A percentile compares a stretch with the other conserved stretches of the same genome.
These are phyloP conservation scores for Nadsonia fulvescens DNA, from an alignment of 805 yeast species.

Conservation along the genomic window DNA sequence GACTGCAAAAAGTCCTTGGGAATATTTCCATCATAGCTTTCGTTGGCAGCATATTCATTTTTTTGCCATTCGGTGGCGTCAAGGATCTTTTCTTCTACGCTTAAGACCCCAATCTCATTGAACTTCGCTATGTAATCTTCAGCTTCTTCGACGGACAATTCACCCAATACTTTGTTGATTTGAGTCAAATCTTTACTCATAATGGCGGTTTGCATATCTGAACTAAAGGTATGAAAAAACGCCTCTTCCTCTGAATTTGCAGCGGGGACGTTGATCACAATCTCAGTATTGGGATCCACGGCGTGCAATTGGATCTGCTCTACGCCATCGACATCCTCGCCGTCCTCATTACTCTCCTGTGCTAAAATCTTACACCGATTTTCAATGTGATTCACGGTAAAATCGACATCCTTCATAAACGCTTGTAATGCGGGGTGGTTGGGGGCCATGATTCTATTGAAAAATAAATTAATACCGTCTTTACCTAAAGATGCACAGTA, in stretches of 20 bases:
- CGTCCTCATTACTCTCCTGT: conserved; percentile 26
- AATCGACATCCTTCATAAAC: conserved; percentile 53
- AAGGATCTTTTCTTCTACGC: conserved; percentile 41
- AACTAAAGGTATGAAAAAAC: conserved; percentile 38
- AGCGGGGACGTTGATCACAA: conserved; percentile 52
- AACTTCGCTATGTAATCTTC: conserved; percentile 57
- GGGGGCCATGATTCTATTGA: conserved; percentile 37
- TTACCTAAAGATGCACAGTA: conserved; percentile 33
- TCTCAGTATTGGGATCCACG: conserved; percentile 64
- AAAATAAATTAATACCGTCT: conserved; percentile 45
- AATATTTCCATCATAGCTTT: too few relatives aligned
- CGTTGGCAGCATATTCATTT: too few relatives aligned
- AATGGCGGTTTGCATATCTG: conserved; percentile 62
- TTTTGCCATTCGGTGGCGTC: conserved; percentile 22
- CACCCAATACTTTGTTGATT: conserved; percentile 67
- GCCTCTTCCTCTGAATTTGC: conserved; percentile 29
- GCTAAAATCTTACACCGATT: conserved; percentile 49
- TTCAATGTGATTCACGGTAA: conserved; percentile 59
- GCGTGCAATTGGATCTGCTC: conserved; percentile 78
- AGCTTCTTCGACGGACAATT: conserved; percentile 58
- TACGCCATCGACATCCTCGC: conserved; percentile 34
- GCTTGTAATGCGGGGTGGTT: conserved; percentile 48
- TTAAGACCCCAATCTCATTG: conserved; percentile 67
- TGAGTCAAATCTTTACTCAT: conserved; percentile 51
- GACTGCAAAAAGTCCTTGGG: too few relatives aligned